phyloP scores from a whole-genome alignment of 2,329 filamentous ascomycete genomes.

The Apiospora phragmitis region DNA sequence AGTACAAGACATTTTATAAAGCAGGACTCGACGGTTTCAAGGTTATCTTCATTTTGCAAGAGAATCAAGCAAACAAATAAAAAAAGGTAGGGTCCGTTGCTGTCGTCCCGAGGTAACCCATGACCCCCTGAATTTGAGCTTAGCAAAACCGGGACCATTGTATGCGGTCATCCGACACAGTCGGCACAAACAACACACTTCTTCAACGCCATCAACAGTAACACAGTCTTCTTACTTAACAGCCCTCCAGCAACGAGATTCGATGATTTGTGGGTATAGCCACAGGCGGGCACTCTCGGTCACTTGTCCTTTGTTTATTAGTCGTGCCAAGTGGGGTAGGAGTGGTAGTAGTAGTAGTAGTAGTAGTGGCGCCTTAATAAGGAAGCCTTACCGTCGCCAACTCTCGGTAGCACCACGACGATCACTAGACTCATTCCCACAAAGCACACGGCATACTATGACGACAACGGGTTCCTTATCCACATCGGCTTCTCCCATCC shows the following conservation, averaged over 20 bases:
- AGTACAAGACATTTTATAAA: not conserved
- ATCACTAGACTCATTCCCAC: not conserved
- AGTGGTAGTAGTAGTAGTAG: not conserved
- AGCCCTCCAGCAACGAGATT: not conserved
- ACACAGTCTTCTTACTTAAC: too few species aligned
- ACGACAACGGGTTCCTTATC: not conserved
- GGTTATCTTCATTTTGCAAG: not conserved
- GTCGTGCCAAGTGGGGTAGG: not conserved
- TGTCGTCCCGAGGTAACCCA: not conserved
- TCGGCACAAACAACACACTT: not conserved
- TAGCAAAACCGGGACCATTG: not conserved
- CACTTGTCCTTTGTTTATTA: not conserved
- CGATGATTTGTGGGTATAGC: conserved; percentile 1
- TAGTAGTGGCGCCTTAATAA: not conserved
- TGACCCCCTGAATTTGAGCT: not conserved
- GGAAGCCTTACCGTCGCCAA: not conserved
- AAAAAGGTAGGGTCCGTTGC: not conserved
- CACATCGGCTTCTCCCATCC: conserved; percentile 10
- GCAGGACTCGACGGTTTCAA: not conserved
- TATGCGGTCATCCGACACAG: not conserved
- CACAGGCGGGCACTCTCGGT: not conserved
- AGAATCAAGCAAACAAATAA: not conserved
- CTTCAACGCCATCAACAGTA: not conserved
- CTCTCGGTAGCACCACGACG: not conserved
- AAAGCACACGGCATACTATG: not conserved